These are phyloP conservation scores for Melocanna baccifera DNA, from an alignment of 176 grass and related monocot species.

Conservation along the genomic window DNA sequence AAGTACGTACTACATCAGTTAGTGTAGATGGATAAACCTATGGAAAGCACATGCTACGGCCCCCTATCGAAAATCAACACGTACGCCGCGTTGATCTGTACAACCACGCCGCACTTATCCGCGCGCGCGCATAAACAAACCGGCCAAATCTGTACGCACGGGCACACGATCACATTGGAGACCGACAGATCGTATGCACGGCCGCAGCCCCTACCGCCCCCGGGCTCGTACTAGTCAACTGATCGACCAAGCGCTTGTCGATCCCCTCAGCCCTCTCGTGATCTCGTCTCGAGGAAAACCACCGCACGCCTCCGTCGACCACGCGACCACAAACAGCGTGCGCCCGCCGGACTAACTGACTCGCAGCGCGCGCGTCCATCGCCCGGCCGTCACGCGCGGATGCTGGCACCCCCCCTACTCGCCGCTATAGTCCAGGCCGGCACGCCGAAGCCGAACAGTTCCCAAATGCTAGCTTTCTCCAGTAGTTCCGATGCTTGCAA, in stretches of 20 bases:
- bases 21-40: neutral
- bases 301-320: neutral
- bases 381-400: too few species aligned
- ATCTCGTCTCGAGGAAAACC: neutral
- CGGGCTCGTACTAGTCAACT: neutral
- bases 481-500: neutral
- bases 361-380: neutral
- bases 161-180: neutral
- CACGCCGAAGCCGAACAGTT: slow-evolving; percentile 18
- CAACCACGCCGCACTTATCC: neutral
- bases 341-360: neutral
- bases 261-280: neutral
- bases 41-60: slow-evolving; percentile 12
- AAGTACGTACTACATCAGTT: neutral
- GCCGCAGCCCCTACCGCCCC: neutral
- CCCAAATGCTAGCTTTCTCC: neutral
- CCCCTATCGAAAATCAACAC: slow-evolving; percentile 9
- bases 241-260: neutral
- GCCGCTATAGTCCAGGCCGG: neutral
- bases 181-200: neutral
- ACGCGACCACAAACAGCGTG: neutral
- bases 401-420: neutral
- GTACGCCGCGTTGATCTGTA: slow-evolving; percentile 10
- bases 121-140: neutral
- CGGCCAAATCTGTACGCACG: neutral